Percentiles rank a stretch among this genome's conserved stretches.
phyloP scores from a whole-genome alignment of 306 rosid species.

The Hylodesmum podocarpum region DNA sequence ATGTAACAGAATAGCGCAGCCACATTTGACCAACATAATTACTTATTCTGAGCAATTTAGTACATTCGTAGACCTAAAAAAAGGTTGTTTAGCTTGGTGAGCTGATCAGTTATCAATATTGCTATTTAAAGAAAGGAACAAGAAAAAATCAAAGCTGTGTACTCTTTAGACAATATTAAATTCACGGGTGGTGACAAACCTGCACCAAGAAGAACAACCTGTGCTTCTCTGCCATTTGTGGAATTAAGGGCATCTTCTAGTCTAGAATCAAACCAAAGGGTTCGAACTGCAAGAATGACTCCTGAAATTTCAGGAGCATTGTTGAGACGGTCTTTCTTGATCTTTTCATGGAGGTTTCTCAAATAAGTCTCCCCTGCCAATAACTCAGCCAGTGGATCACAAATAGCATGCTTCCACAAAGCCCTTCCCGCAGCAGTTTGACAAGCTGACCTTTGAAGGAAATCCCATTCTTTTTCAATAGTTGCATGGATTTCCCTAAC shows the following conservation, averaged over 20 bases:
- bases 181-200: constrained; percentile 48
- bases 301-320: constrained; percentile 86
- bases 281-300: constrained; percentile 89
- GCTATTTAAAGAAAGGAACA: not conserved
- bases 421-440: constrained; percentile 98
- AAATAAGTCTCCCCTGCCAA: constrained; percentile 84
- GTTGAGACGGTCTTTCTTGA: constrained; percentile 71
- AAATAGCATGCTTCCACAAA: constrained; percentile 83
- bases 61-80: not conserved
- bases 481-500: constrained; percentile 68
- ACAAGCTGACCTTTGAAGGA: constrained; percentile 77
- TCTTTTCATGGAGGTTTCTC: constrained; percentile 82
- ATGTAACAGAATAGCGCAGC: not conserved
- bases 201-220: constrained; percentile 94
- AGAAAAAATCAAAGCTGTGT: not conserved
- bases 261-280: constrained; percentile 90
- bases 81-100: not conserved
- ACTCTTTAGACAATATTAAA: constrained; percentile 17
- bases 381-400: constrained; percentile 77
- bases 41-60: not conserved
- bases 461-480: constrained; percentile 79
- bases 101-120: constrained; percentile 13
- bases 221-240: constrained; percentile 57
- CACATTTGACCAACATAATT: not conserved
- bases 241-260: constrained; percentile 66